Percentiles rank a stretch among this genome's conserved stretches.
phyloP scores from a whole-genome alignment of 768 basidiomycete genomes.

The Tremella yokohamensis region DNA sequence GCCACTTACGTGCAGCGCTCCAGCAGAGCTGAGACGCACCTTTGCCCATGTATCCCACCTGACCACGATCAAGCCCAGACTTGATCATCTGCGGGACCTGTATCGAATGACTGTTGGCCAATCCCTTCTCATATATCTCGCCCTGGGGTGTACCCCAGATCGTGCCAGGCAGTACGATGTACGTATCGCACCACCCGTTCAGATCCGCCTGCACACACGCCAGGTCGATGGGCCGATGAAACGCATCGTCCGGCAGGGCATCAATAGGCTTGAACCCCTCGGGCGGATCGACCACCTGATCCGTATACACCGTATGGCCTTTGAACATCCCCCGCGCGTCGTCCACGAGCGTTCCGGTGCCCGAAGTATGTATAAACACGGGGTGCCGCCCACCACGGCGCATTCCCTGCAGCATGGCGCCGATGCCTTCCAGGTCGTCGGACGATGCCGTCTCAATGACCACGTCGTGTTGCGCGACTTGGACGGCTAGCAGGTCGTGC shows the following conservation, averaged over 20 bases:
- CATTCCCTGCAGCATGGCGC: slow-evolving; percentile 27
- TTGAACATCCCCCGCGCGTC: slow-evolving; percentile 12
- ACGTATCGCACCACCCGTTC: slow-evolving; percentile 20
- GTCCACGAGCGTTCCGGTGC: slow-evolving; percentile 27
- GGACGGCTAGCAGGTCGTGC: slow-evolving; percentile 19
- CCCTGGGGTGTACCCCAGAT: slow-evolving; percentile 23
- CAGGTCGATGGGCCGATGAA: slow-evolving; percentile 29
- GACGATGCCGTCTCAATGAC: slow-evolving; percentile 26
- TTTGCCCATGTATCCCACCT: slow-evolving; percentile 27
- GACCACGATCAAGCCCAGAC: slow-evolving; percentile 18
- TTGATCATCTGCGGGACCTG: slow-evolving; percentile 27
- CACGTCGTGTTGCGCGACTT: slow-evolving; percentile 21
- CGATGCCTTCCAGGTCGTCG: slow-evolving; percentile 23
- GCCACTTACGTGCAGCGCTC: not conserved
- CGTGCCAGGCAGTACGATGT: slow-evolving; percentile 32
- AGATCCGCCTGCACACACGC: slow-evolving; percentile 21
- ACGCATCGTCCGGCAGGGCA: slow-evolving; percentile 16
- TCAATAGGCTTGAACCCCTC: slow-evolving; percentile 15
- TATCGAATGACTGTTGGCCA: slow-evolving; percentile 22
- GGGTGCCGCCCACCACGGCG: slow-evolving; percentile 20
- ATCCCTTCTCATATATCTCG: slow-evolving; percentile 18
- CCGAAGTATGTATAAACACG: slow-evolving; percentile 29
- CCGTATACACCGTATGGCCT: slow-evolving; percentile 20
- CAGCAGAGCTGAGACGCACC: slow-evolving; percentile 15
- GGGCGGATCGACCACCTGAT: slow-evolving; percentile 20